phyloP scores from a whole-genome alignment of 164 flowering plant species.

The Vitis rupestris region DNA sequence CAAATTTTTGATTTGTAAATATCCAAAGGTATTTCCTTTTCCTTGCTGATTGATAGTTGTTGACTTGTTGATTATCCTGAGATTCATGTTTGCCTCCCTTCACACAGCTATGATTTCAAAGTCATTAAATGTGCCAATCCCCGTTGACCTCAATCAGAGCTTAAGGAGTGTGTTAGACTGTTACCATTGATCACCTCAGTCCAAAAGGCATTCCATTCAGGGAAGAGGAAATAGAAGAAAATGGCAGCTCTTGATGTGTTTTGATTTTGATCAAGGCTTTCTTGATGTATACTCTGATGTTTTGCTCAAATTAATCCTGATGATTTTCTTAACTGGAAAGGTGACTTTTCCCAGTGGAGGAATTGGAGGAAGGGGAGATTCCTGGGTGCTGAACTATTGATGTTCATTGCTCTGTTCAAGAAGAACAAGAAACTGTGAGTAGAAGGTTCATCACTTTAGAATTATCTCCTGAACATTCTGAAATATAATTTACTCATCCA shows the following conservation, averaged over 20 bases:
- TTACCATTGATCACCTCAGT: slow-evolving; percentile 24
- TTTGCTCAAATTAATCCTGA: too few relatives aligned
- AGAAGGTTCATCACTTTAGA: too few relatives aligned
- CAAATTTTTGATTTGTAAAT: slow-evolving; percentile 63
- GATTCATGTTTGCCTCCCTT: slow-evolving; percentile 60
- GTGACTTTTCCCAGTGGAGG: slow-evolving; percentile 24
- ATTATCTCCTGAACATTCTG: too few relatives aligned
- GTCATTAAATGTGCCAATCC: slow-evolving; percentile 34
- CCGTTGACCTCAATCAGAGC: slow-evolving; percentile 10
- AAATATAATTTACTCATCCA: too few relatives aligned
- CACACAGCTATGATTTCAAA: slow-evolving; percentile 57
- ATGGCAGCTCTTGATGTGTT: too few relatives aligned
- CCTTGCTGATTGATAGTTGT: background rate
- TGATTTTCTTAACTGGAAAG: slow-evolving; percentile 56
- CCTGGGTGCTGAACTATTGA: slow-evolving; percentile 2
- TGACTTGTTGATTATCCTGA: background rate
- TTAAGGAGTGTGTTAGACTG: slow-evolving; percentile 10
- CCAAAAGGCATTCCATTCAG: slow-evolving; percentile 37
- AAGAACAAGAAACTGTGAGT: too few relatives aligned
- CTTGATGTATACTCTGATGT: too few relatives aligned
- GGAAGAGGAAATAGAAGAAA: too few relatives aligned
- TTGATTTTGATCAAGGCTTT: too few relatives aligned
- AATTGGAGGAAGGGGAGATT: slow-evolving; percentile 47
- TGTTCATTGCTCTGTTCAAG: too few relatives aligned
- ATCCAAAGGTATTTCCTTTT: slow-evolving; percentile 53